Base-by-base conservation (phyloP, 306 rosid species). In the Fagus sylvatica region DNA sequence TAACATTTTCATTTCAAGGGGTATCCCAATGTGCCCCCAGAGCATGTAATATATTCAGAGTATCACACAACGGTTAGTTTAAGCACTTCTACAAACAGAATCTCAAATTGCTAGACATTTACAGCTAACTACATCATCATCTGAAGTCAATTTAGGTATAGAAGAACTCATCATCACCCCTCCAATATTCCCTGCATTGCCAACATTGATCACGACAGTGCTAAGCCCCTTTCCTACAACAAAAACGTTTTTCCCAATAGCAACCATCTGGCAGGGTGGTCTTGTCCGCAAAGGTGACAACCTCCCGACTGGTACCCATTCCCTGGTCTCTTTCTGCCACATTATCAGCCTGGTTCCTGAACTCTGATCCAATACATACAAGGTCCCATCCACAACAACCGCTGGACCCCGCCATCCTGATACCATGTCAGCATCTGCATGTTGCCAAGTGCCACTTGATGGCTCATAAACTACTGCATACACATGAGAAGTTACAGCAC, bases 391-490 rank as follows among this genome's bases (percentile, higher is more conserved):
- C 6, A 88, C 85, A 43, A 91, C 93, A 70, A 93, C 91, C 1
- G 94, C 93, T 0, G 98, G 99, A 75, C 99, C 99, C 76, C 56
- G 87, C 98, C 97, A 95, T 70, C 95, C 97, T 0, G 86, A 89
- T 62, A 82, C 97, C 90, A 95, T 80, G 69, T 95, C 93, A 43
- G 87, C 72, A 71, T 95, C 92, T 12, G 91, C 91, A 64, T 89
- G 87, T 86, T 91, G 88, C 98, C 98, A 92, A 1, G 80, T 87
- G 62, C 87, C 87, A 30, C 84, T 92, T 12, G 92, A 87, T 67
- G 98, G 92, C 17, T 95, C 95, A 28, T 90, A 95, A 72, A 86
- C 91, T n/a, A 87, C 80, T 11, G 92, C 95, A 64, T 83, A 76
- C 30, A 77, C 86, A 62, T 86, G 86, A 75, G 90, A 78, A 64